These are phyloP conservation scores for Aspergillus sergii DNA, from an alignment of 2,329 filamentous ascomycete genomes.

Conservation along the genomic window DNA sequence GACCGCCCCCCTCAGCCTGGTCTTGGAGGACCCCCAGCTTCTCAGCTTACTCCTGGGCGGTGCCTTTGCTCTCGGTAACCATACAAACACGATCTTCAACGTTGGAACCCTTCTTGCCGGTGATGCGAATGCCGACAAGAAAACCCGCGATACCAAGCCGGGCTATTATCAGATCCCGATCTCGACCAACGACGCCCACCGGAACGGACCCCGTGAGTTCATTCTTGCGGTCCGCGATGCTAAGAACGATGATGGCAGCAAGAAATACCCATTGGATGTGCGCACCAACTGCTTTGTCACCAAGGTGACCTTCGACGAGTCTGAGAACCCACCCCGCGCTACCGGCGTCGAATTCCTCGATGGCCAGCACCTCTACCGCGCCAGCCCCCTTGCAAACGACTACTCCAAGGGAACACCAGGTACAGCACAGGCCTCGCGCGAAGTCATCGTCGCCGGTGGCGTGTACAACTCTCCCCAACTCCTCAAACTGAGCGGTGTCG, in stretches of 20 bases:
- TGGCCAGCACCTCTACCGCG: constrained; percentile 51
- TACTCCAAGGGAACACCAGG: constrained; percentile 26
- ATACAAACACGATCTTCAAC: constrained; percentile 45
- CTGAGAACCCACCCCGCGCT: constrained; percentile 43
- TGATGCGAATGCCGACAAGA: constrained; percentile 55
- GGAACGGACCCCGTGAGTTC: constrained; percentile 45
- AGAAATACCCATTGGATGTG: constrained; percentile 59
- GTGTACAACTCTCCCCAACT: constrained; percentile 67
- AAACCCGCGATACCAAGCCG: constrained; percentile 49
- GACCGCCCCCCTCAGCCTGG: constrained; percentile 48
- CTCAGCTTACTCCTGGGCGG: constrained; percentile 56
- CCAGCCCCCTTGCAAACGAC: constrained; percentile 40
- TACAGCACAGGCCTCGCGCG: constrained; percentile 47
- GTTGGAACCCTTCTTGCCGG: constrained; percentile 51
- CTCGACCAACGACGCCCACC: constrained; percentile 37
- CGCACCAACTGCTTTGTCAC: constrained; percentile 52
- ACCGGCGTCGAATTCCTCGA: constrained; percentile 55
- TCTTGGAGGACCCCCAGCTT: constrained; percentile 56
- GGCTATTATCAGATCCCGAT: constrained; percentile 63
- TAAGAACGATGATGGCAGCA: constrained; percentile 24
- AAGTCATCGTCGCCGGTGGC: constrained; percentile 54
- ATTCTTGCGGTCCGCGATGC: constrained; percentile 34
- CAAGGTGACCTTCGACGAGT: constrained; percentile 48
- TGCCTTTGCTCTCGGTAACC: constrained; percentile 55
- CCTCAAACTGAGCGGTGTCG: constrained; percentile 67